phyloP scores from a whole-genome alignment of 441 rosid genomes.

The Erysimum pusillum region DNA sequence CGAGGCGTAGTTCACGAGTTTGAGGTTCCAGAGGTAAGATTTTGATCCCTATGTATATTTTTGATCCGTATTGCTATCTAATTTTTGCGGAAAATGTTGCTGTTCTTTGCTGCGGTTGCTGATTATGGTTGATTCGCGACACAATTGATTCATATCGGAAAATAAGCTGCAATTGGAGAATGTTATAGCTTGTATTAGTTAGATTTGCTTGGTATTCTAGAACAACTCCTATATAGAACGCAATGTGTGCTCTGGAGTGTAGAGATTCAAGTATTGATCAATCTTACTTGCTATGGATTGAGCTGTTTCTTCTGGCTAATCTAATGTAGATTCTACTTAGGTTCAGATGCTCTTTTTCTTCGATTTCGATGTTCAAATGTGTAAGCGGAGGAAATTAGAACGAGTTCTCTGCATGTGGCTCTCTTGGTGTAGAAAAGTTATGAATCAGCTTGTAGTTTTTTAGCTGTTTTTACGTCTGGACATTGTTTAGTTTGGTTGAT shows the following conservation, averaged over 20 bases:
- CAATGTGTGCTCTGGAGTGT: not conserved
- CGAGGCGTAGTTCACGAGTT: conserved; percentile 83
- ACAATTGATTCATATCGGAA: not conserved
- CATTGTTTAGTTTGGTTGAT: not conserved
- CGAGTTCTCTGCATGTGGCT: not conserved
- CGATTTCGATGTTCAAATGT: not conserved
- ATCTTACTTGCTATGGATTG: not conserved
- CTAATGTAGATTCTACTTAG: not conserved
- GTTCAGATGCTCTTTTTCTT: not conserved
- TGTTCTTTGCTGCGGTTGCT: not conserved
- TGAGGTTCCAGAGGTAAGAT: conserved; percentile 76
- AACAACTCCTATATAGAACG: no score
- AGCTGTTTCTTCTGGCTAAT: not conserved
- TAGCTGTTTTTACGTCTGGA: not conserved
- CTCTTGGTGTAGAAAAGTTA: not conserved
- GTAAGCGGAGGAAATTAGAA: not conserved
- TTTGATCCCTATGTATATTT: not conserved
- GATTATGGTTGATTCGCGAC: not conserved
- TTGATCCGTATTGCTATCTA: conserved; percentile 19
- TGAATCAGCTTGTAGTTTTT: not conserved
- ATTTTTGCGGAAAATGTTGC: conserved; percentile 24
- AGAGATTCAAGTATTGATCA: not conserved
- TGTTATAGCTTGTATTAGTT: not conserved
- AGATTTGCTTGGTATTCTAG: no score
- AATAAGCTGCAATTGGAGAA: not conserved